Conservation (phyloP, 192 early-diverging fungal genomes). For the Gryganskiella cystojenkinii region DNA sequence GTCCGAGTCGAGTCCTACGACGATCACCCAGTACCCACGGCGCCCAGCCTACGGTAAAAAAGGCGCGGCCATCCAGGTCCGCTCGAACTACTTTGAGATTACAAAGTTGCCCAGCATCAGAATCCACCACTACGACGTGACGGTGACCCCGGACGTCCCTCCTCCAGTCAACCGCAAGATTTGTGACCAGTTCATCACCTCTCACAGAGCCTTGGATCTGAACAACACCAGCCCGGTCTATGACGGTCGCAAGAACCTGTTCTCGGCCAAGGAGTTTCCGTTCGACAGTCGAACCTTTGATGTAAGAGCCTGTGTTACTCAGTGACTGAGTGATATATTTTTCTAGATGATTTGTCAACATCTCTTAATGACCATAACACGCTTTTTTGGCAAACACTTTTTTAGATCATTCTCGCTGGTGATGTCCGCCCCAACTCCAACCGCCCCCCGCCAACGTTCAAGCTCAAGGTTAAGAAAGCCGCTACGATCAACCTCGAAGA, state of each 20-base stretch:
- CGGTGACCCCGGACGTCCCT: constrained; percentile 79
- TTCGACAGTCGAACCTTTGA: constrained; percentile 70
- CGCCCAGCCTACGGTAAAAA: constrained; percentile 57
- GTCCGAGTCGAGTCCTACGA: constrained; percentile 4
- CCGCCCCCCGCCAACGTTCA: constrained; percentile 65
- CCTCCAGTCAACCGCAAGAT: constrained; percentile 76
- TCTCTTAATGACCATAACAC: neutral
- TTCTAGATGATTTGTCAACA: too few species aligned
- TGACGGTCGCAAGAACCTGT: constrained; percentile 87
- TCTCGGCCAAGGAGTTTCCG: constrained; percentile 64
- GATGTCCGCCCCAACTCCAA: constrained; percentile 28
- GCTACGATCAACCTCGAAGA: constrained; percentile 75
- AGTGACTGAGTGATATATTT: too few species aligned
- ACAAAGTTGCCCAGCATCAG: constrained; percentile 66
- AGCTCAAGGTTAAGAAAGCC: constrained; percentile 69
- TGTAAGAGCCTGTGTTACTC: constrained; percentile 33
- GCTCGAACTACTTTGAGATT: constrained; percentile 86
- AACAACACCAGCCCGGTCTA: constrained; percentile 76
- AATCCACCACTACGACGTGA: constrained; percentile 90
- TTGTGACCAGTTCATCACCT: constrained; percentile 70
- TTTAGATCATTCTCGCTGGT: constrained; percentile 16
- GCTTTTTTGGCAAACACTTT: neutral
- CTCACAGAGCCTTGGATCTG: constrained; percentile 61
- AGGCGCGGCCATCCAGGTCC: constrained; percentile 58
- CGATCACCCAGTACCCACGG: constrained; percentile 55